Evolutionary conservation across 441 rosid genomes (phyloP).

Genomic region (Adansonia gregorii): DNA sequence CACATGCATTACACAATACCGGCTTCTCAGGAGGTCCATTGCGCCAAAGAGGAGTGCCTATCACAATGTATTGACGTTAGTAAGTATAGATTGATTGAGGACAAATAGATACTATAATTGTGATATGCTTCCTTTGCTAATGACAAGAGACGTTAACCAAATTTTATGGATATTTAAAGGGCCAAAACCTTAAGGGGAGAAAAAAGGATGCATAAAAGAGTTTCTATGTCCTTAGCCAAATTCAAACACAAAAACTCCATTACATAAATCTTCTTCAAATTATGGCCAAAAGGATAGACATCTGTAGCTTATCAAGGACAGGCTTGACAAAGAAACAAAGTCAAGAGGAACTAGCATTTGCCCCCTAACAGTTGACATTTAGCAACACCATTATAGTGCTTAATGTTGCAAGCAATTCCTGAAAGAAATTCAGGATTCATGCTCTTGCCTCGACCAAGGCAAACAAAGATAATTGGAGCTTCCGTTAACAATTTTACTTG

Average conservation of each 20-base stretch:
- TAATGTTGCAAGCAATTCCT: not conserved
- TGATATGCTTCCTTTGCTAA: not conserved
- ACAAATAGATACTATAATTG: not conserved
- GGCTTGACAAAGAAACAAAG: not conserved
- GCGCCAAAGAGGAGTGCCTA: constrained; percentile 77
- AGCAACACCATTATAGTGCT: not conserved
- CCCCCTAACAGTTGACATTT: not conserved
- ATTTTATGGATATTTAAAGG: constrained; percentile 6
- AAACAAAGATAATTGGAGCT: not conserved
- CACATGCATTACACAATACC: constrained; percentile 96
- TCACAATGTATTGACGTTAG: constrained; percentile 4
- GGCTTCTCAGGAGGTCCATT: constrained; percentile 99
- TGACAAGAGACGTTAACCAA: not conserved
- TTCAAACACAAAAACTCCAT: not conserved
- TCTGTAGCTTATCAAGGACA: constrained; percentile 4
- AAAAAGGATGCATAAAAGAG: not conserved
- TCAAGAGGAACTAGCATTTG: not conserved
- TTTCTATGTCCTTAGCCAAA: not conserved
- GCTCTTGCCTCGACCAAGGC: not conserved
- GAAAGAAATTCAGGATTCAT: not conserved
- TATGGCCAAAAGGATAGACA: not conserved
- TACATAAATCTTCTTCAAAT: not conserved
- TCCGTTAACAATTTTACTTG: not conserved
- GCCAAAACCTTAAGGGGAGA: not conserved
- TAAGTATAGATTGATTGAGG: not conserved